Base-by-base conservation (phyloP, 1,284 basidiomycete species). In the Retiboletus flavoniger region DNA sequence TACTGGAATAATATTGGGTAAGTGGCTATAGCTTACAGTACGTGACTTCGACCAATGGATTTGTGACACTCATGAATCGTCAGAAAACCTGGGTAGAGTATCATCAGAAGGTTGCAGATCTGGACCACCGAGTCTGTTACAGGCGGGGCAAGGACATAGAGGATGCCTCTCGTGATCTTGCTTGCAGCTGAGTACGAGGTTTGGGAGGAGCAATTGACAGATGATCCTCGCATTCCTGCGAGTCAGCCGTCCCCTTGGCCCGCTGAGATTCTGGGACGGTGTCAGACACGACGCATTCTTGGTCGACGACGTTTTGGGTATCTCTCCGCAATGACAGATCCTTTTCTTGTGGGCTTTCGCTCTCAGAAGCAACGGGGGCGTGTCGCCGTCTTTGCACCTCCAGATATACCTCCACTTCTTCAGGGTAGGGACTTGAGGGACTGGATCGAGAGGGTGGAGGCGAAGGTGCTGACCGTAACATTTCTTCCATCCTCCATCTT, bases 401-500 rank as follows among this genome's bases (percentile, higher is more conserved):
- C 47, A 47, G 40, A 38, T 11, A 42, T 13, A 1, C 7, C 13
- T 26, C 48, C 32, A 19, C 35, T 36, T 53, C 65, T 21, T 56
- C 55, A 26, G 29, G 39, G 19, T 17, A 17, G 16, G 34, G 28
- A 34, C 43, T 29, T 19, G 59, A 51, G 6, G 21, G 39, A 44
- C 41, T 35, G 19, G 56, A 53, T 44, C 16, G 39, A 17, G 53
- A 39, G 8, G 53, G 24, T 14, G 51, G 14, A 24, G 47, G 39
- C 10, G 55, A 51, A 31, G 58, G 52, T 0, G 47, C 39, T 35
- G 53, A 54, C 16, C 32, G 54, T 17, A 70, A 44, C 34, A 68
- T 43, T 54, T 71, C 63, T 10, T 65, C 63, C 60, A 68, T 57
- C 46, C 65, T 59, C 47, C 36, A 21, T 41, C 67, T 64, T 43